These are phyloP conservation scores for Casuarina equisetifolia DNA, from an alignment of 306 rosid species.

Conservation along the genomic window DNA sequence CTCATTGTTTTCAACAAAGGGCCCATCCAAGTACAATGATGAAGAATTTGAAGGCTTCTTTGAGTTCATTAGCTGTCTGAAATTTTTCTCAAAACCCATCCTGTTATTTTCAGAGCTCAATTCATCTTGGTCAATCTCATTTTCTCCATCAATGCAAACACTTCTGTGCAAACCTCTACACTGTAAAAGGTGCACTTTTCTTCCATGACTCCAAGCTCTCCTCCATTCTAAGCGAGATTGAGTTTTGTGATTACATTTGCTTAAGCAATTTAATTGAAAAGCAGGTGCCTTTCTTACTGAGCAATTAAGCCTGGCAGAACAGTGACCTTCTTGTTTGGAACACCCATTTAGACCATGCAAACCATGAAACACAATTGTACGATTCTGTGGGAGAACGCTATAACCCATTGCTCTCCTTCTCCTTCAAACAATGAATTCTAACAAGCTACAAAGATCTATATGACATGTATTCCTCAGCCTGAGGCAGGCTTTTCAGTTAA, in stretches of 20 bases:
- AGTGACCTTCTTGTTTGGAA: slow-evolving; percentile 36
- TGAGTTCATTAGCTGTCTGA: slow-evolving; percentile 33
- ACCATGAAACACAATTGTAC: slow-evolving; percentile 34
- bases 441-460: slow-evolving; percentile 10
- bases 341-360: slow-evolving; percentile 38
- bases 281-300: slow-evolving; percentile 30
- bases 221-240: slow-evolving; percentile 30
- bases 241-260: slow-evolving; percentile 22
- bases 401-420: slow-evolving; percentile 47
- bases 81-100: slow-evolving; percentile 27
- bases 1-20: slow-evolving; percentile 55
- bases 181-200: slow-evolving; percentile 23
- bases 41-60: slow-evolving; percentile 37
- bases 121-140: slow-evolving; percentile 43
- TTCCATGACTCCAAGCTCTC: slow-evolving; percentile 32
- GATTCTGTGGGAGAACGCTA: slow-evolving; percentile 41
- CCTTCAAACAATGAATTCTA: slow-evolving; percentile 22
- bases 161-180: slow-evolving; percentile 44
- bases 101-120: slow-evolving; percentile 28
- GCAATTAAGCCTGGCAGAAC: slow-evolving; percentile 30
- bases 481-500: neutral
- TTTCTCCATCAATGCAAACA: slow-evolving; percentile 52
- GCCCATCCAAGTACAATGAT: slow-evolving; percentile 39
- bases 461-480: neutral
- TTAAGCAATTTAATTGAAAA: slow-evolving; percentile 21